Evolutionary conservation across 495 filamentous ascomycete species (phyloP), one percentile per base, ranked within the genome.

Genomic region (Hapsidospora chrysogenum): DNA sequence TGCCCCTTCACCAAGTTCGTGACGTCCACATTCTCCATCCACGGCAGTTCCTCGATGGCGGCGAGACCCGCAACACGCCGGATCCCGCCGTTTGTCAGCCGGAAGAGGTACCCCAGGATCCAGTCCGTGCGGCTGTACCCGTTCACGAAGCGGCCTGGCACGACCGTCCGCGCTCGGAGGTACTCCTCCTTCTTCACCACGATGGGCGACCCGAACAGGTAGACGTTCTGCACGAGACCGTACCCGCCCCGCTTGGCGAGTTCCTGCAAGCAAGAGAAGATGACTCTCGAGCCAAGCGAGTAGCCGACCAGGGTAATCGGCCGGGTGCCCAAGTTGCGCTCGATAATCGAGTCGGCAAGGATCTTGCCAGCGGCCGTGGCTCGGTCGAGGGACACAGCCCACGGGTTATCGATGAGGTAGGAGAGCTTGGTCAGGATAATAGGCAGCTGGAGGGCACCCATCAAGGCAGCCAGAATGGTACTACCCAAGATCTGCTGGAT

Each of bases 331-430:
- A 99, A 68, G 48, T 95, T 95, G 9, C 84, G 72, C 39, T 92
- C 82, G 43, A 89, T 84, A 27, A 99, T 57, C 1, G 86, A 94
- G 55, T 99, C 89, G 1, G 89, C 89, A 17, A 99, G 70, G 45
- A 99, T 89, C n/a, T 93, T 63, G 4, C 89, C 89, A 17, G 87
- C 83, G 33, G 77, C 64, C 41, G 78, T 80, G 25, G 89, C 92
- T 38, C 89, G 78, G 40, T 84, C 83, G 17, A 94, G 68, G 2
- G 92, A 96, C 13, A 94, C 86, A 11, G 75, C 83, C 89, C 89
- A 99, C 0, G 89, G 89, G 43, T 99, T 99, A 54, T 99, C 89
- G 46, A 99, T 94, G 7, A 99, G 64, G 48, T 99, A 99, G 3
- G 89, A 70, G 7, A 99, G 75, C 48, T 99, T 99, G 2, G 86